phyloP scores from a whole-genome alignment of 1,284 basidiomycete genomes.

The Sanghuangporus baumii region DNA sequence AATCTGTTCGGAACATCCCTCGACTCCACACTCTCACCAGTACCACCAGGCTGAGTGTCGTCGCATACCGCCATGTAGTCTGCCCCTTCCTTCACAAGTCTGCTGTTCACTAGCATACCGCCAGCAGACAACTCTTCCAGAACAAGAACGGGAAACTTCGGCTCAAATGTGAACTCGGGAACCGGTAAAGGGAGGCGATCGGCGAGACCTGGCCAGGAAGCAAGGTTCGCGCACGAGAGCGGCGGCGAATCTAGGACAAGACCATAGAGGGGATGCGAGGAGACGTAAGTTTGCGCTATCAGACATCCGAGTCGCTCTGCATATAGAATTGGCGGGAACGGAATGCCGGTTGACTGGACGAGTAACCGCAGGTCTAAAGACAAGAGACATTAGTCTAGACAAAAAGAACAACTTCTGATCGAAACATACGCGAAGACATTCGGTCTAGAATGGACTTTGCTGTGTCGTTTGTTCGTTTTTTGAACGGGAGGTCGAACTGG shows the following conservation, averaged over 20 bases:
- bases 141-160: conserved; percentile 57
- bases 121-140: conserved; percentile 34
- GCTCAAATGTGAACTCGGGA: conserved; percentile 54
- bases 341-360: conserved; percentile 39
- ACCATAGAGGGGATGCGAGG: conserved; percentile 55
- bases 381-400: background rate
- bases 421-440: conserved; percentile 8
- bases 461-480: background rate
- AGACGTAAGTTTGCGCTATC: conserved; percentile 62
- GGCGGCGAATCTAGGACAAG: conserved; percentile 58
- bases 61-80: conserved; percentile 13
- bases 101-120: conserved; percentile 27
- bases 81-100: conserved; percentile 33
- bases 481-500: conserved; percentile 10
- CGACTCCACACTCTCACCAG: background rate
- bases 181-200: conserved; percentile 34
- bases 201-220: conserved; percentile 3
- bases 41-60: background rate
- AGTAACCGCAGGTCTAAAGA: conserved; percentile 25
- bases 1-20: conserved; percentile 1
- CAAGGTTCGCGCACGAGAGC: conserved; percentile 31
- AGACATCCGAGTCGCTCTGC: conserved; percentile 46
- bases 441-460: conserved; percentile 10
- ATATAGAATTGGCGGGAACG: conserved; percentile 61
- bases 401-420: background rate